phyloP scores from a whole-genome alignment of 2,329 filamentous ascomycete species.

The Botrytis sinoallii region DNA sequence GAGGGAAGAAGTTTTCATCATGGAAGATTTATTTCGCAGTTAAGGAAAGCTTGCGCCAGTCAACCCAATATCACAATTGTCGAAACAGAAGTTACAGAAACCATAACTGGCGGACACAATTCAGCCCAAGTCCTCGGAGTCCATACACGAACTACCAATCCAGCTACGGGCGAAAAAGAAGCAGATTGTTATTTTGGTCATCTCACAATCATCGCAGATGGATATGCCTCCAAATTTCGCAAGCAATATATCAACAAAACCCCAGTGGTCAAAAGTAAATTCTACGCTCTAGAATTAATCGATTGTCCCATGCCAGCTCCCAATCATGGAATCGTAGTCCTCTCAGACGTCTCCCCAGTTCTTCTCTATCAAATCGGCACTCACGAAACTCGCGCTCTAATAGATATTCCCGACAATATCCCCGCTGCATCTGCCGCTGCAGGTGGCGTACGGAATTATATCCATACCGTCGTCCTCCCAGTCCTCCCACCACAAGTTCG shows the following conservation, averaged over 20 bases:
- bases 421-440: conserved; percentile 68
- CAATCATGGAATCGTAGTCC: conserved; percentile 81
- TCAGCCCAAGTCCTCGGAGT: conserved; percentile 78
- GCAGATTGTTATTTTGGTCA: conserved; percentile 82
- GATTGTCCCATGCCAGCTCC: conserved; percentile 76
- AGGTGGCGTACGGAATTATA: conserved; percentile 82
- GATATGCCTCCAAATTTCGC: conserved; percentile 88
- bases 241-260: conserved; percentile 67
- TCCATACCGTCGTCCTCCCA: conserved; percentile 76
- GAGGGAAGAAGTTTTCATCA: conserved; percentile 88
- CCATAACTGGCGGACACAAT: conserved; percentile 63
- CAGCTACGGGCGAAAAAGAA: conserved; percentile 52
- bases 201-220: conserved; percentile 86
- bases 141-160: conserved; percentile 63
- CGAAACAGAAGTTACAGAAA: conserved; percentile 79
- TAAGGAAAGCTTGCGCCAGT: conserved; percentile 70
- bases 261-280: conserved; percentile 76
- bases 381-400: conserved; percentile 84
- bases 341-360: conserved; percentile 73
- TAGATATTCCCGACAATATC: conserved; percentile 79
- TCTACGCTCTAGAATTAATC: conserved; percentile 90
- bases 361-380: conserved; percentile 96
- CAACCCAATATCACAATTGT: conserved; percentile 85
- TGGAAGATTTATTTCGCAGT: conserved; percentile 81
- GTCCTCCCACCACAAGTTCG: conserved; percentile 68